These are phyloP conservation scores for Pinguiococcus pyrenoidosus DNA, from an alignment of 108 stramenopile genomes.

Conservation along the genomic window DNA sequence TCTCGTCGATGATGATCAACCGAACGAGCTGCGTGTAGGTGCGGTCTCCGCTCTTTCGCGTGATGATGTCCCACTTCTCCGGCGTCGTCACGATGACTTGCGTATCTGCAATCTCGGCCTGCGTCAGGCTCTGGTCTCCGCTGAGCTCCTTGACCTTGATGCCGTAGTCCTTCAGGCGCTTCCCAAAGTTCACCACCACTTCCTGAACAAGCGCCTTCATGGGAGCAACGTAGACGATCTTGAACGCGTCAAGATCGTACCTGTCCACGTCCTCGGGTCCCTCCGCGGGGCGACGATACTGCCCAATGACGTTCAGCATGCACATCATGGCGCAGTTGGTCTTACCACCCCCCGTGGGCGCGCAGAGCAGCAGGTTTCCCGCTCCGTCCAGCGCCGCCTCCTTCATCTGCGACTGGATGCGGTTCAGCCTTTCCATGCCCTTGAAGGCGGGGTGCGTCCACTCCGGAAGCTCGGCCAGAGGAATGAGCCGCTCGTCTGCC, in stretches of 20 bases:
- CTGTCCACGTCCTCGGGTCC: conserved; percentile 28
- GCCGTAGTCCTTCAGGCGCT: conserved; percentile 69
- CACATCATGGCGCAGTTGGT: conserved; percentile 83
- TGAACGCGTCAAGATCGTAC: conserved; percentile 73
- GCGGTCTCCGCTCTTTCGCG: conserved; percentile 94
- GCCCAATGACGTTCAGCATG: conserved; percentile 85
- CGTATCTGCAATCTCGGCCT: conserved; percentile 89
- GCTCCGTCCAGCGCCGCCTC: conserved; percentile 65
- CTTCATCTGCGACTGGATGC: conserved; percentile 84
- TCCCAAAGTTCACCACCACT: conserved; percentile 78
- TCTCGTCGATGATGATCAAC: conserved; percentile 95
- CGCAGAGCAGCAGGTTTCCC: conserved; percentile 85
- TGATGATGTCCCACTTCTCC: conserved; percentile 99
- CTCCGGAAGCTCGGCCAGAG: conserved; percentile 71
- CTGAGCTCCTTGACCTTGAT: conserved; percentile 86
- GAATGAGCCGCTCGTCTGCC: conserved; percentile 53
- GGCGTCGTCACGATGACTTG: conserved; percentile 93
- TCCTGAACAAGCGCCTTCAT: conserved; percentile 99
- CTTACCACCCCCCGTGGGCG: conserved; percentile 97
- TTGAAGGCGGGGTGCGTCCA: conserved; percentile 87
- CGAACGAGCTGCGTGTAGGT: conserved; percentile 92
- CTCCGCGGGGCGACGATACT: conserved; percentile 34
- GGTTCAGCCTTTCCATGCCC: conserved; percentile 89
- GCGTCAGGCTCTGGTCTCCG: conserved; percentile 89
- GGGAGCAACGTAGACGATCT: conserved; percentile 98